Evolutionary conservation across 192 early-diverging fungal species (phyloP).

Genomic region (Spizellomyces punctatus): DNA sequence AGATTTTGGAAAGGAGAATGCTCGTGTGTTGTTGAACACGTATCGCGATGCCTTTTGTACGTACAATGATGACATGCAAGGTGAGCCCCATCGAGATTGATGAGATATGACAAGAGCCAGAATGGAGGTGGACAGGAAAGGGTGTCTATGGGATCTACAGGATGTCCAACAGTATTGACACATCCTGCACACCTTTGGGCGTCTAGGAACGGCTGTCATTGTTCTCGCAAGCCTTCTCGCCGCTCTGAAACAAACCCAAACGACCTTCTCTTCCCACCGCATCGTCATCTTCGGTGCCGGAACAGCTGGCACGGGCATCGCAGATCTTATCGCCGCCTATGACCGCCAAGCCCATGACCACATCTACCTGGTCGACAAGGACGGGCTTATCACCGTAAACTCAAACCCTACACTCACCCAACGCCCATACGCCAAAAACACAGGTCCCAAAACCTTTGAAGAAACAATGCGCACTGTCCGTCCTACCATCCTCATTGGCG

Average conservation of each 20-base stretch:
- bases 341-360: conserved; percentile 57
- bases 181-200: too few species aligned
- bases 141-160: too few species aligned
- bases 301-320: conserved; percentile 91
- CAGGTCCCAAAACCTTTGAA: conserved; percentile 67
- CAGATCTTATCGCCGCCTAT: conserved; percentile 33
- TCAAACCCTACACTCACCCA: conserved; percentile 63
- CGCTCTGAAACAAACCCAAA: conserved; percentile 56
- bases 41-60: conserved; percentile 77
- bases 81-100: neutral
- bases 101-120: neutral
- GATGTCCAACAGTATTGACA: too few species aligned
- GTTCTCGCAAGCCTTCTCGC: conserved; percentile 90
- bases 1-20: conserved; percentile 91
- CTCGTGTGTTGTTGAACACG: conserved; percentile 79
- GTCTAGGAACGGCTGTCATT: conserved; percentile 80
- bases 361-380: conserved; percentile 87
- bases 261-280: conserved; percentile 73
- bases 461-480: conserved; percentile 81
- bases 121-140: too few species aligned
- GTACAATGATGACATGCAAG: conserved; percentile 94
- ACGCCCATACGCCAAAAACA: conserved; percentile 42
- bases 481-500: conserved; percentile 88
- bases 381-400: conserved; percentile 83
- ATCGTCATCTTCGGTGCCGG: conserved; percentile 93